Base-by-base conservation (phyloP, 139 green algal species). In the Spirogloea muscicola region DNA sequence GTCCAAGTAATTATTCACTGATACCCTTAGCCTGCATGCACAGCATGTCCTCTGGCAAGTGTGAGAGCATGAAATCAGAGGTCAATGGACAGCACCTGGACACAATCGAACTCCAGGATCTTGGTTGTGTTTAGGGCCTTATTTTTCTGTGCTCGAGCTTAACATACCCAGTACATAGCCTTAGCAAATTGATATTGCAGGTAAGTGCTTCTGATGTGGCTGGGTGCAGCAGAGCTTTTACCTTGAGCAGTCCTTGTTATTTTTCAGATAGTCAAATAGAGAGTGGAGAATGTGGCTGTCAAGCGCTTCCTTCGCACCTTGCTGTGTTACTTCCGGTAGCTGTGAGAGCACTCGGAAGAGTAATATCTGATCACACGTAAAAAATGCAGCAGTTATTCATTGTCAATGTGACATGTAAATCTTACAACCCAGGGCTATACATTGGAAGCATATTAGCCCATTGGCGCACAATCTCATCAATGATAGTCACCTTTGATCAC, bases 321-420 rank as follows among this genome's bases (percentile, higher is more conserved):
- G n/a, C 46, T 55, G n/a, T 31, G 21, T 21, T 55, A 21, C 38
- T 62, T 21, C 42, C 40, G 36, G 34, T 59, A 82, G 79, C 18
- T 37, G 65, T 13, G 49, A 39, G 42, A 84, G 60, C 2, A 80
- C 65, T 25, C 49, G 29, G 39, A 80, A 62, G 34, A 85, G 55
- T 31, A 85, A 31, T 39, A 81, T 69, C 84, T 82, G 60, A 1
- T n/a, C 21, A 55, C 21, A 21, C 21, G 46, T 55, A 55, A 21
- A 55, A 55, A 55, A n/a, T n/a, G n/a, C n/a, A n/a, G n/a, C n/a
- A n/a, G n/a, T n/a, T n/a, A n/a, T n/a, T n/a, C n/a, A n/a, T n/a
- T n/a, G n/a, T n/a, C n/a, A n/a, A n/a, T n/a, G n/a, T n/a, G n/a
- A n/a, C n/a, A n/a, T n/a, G n/a, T n/a, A n/a, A n/a, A n/a, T n/a